Percentiles rank a stretch among this genome's conserved stretches.
These are phyloP conservation scores for Ephemerocybe angulata DNA, from an alignment of 768 basidiomycete genomes.

Conservation along the genomic window DNA sequence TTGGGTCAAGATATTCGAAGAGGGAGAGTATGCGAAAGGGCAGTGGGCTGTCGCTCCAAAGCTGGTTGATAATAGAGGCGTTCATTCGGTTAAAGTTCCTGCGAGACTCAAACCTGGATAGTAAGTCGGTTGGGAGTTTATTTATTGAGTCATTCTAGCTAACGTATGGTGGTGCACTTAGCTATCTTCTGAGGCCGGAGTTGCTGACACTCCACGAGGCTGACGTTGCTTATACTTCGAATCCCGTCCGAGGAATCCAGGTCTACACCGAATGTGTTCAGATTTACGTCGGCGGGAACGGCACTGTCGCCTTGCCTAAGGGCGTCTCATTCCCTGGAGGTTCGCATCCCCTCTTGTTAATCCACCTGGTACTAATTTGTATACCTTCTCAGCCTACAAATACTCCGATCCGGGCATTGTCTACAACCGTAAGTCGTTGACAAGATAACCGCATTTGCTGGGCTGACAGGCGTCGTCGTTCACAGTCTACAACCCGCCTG, in stretches of 20 bases:
- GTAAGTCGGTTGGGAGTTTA: too few relatives aligned
- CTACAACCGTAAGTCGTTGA: conserved; percentile 6
- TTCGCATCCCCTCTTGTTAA: not conserved
- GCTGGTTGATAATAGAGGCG: conserved; percentile 27
- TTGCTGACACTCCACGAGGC: conserved; percentile 33
- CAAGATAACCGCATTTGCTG: not conserved
- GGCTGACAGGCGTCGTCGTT: not conserved
- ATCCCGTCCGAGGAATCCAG: conserved; percentile 42
- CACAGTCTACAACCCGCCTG: conserved; percentile 7
- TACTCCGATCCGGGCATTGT: conserved; percentile 10
- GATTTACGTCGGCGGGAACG: conserved; percentile 19
- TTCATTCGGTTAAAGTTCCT: conserved; percentile 28
- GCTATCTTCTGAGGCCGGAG: conserved; percentile 27
- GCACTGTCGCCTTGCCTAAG: conserved; percentile 32
- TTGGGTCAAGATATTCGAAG: conserved; percentile 33
- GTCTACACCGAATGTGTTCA: conserved; percentile 50
- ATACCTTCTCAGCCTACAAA: conserved; percentile 6
- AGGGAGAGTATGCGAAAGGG: conserved; percentile 22
- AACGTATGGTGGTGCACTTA: not conserved
- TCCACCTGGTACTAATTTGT: too few relatives aligned
- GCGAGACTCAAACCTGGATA: conserved; percentile 7
- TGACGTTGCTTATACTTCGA: conserved; percentile 25
- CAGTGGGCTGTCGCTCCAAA: conserved; percentile 30
- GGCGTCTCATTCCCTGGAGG: conserved; percentile 26
- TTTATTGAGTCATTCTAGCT: too few relatives aligned